Evolutionary conservation across 2,329 filamentous ascomycete genomes (phyloP).

Genomic region (Trichoderma atroviride): DNA sequence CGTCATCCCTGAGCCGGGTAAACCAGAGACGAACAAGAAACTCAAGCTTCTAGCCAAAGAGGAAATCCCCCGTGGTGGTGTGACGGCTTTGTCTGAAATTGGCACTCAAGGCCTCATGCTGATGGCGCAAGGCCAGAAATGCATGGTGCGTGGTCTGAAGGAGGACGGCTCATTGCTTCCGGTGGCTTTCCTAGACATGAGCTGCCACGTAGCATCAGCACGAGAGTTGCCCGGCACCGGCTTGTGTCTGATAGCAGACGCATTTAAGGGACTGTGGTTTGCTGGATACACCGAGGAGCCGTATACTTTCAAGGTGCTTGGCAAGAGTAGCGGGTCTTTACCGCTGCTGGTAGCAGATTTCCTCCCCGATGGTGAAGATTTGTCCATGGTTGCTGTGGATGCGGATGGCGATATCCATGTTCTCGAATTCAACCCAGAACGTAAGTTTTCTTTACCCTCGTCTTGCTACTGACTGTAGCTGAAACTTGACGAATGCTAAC

Average conservation of each 20-base stretch:
- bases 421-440: constrained; percentile 91
- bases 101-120: constrained; percentile 87
- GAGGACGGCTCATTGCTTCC: constrained; percentile 91
- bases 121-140: constrained; percentile 92
- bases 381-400: constrained; percentile 83
- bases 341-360: constrained; percentile 85
- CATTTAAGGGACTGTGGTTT: constrained; percentile 93
- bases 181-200: constrained; percentile 97
- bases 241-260: constrained; percentile 84
- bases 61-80: constrained; percentile 86
- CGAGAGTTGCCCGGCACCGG: constrained; percentile 83
- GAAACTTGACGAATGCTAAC: not conserved
- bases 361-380: constrained; percentile 78
- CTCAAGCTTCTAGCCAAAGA: constrained; percentile 87
- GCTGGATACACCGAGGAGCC: constrained; percentile 96
- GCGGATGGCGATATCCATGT: constrained; percentile 85
- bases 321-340: constrained; percentile 78
- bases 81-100: constrained; percentile 82
- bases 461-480: not conserved
- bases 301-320: constrained; percentile 91
- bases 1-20: constrained; percentile 85
- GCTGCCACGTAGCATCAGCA: constrained; percentile 84
- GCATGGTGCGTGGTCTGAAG: constrained; percentile 93
- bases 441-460: constrained; percentile 54
- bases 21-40: constrained; percentile 81